Percentiles rank a stretch among this genome's conserved stretches.
These are phyloP conservation scores for Spergularia bocconei DNA, from an alignment of 148 eudicot genomes.

Conservation along the genomic window DNA sequence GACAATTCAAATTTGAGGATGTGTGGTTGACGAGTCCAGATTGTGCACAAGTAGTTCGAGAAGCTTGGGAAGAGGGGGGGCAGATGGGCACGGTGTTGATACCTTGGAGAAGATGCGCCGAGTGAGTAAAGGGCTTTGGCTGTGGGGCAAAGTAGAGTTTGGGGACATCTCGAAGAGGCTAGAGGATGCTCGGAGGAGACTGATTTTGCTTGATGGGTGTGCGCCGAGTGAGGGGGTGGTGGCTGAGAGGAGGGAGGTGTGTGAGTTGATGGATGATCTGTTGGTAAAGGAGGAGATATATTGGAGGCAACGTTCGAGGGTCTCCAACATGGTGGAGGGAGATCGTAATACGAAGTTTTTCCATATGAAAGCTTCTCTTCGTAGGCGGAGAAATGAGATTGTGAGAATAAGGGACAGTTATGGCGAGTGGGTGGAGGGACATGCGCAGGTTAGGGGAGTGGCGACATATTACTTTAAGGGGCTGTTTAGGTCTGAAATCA, in stretches of 20 bases:
- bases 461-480: neutral
- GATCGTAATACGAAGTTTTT: neutral
- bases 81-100: too few species aligned
- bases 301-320: neutral
- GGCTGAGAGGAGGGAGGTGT: neutral
- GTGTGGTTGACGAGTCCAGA: neutral
- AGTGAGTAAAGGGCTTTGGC: neutral
- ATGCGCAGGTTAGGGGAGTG: neutral
- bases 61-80: neutral
- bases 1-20: neutral
- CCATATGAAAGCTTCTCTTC: neutral
- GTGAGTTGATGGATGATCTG: neutral
- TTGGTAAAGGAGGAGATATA: neutral
- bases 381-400: neutral
- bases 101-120: too few species aligned
- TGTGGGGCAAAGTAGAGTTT: neutral
- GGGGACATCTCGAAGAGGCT: neutral
- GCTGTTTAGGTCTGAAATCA: neutral
- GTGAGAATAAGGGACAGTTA: neutral
- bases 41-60: neutral
- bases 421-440: neutral
- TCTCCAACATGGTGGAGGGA: neutral
- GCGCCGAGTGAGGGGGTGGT: neutral
- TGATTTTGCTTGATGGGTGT: neutral
- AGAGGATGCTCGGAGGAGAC: neutral